Conservation (phyloP, 2,329 filamentous ascomycete species). For the Penicillium aurantiogriseum region DNA sequence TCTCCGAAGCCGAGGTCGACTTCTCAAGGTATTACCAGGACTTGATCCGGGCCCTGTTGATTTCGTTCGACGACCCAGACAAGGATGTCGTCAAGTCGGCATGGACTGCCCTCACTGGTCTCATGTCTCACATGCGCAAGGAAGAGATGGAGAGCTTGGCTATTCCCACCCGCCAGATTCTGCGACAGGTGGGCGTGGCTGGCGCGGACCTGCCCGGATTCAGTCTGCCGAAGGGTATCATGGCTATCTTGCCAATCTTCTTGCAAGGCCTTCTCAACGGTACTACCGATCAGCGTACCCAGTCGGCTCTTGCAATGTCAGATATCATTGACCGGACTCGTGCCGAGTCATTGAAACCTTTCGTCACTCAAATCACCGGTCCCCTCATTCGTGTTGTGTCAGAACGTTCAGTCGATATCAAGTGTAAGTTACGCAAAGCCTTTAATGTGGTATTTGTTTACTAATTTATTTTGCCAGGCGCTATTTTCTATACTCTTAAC, state of each 20-base stretch:
- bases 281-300: conserved; percentile 83
- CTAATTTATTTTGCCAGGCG: conserved; percentile 53
- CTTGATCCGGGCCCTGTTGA: conserved; percentile 82
- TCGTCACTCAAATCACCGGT: conserved; percentile 95
- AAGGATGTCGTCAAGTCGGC: conserved; percentile 80
- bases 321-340: conserved; percentile 94
- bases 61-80: conserved; percentile 89
- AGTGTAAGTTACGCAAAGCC: conserved; percentile 47
- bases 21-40: conserved; percentile 96
- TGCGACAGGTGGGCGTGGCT: conserved; percentile 84
- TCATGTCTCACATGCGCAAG: conserved; percentile 87
- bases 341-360: conserved; percentile 82
- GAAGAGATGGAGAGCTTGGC: conserved; percentile 98
- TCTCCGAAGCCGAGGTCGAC: conserved; percentile 74
- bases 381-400: conserved; percentile 97
- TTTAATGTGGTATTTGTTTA: not conserved
- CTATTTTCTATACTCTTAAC: conserved; percentile 90
- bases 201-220: conserved; percentile 86
- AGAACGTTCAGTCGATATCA: conserved; percentile 92
- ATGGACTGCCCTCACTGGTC: conserved; percentile 80
- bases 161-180: conserved; percentile 76
- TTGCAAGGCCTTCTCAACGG: conserved; percentile 97
- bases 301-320: conserved; percentile 88
- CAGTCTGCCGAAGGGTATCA: conserved; percentile 90
- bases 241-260: conserved; percentile 93